Evolutionary conservation across 1,139 yeast genomes (phyloP).

Genomic region (Debaryomycetaceae sp.): DNA sequence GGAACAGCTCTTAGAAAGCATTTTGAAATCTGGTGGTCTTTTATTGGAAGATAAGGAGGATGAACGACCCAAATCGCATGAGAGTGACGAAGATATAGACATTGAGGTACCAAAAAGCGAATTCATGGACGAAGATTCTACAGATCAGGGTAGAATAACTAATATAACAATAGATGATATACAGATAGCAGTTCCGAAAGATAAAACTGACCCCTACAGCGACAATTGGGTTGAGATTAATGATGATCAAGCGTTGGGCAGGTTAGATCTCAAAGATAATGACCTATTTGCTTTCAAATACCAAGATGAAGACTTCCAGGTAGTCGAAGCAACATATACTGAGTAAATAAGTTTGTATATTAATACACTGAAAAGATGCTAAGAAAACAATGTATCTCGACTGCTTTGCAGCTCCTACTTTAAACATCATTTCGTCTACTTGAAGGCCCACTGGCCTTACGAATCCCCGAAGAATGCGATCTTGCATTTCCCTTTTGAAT

Average conservation of each 20-base stretch:
- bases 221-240: conserved; percentile 38
- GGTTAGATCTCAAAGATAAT: conserved; percentile 32
- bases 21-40: conserved; percentile 50
- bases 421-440: conserved; percentile 1
- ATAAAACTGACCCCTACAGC: conserved; percentile 34
- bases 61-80: conserved; percentile 14
- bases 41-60: conserved; percentile 15
- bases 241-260: conserved; percentile 21
- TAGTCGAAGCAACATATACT: conserved; percentile 42
- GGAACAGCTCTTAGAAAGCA: conserved; percentile 28
- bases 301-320: conserved; percentile 33
- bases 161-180: conserved; percentile 18
- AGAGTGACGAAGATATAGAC: conserved; percentile 24
- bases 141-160: conserved; percentile 5
- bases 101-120: conserved; percentile 28
- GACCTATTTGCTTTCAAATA: conserved; percentile 41
- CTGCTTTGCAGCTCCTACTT: background rate
- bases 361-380: background rate
- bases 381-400: background rate
- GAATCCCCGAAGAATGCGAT: conserved; percentile 36
- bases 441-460: conserved; percentile 31
- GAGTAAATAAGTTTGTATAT: conserved; percentile 16
- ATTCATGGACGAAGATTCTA: conserved; percentile 17
- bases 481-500: conserved; percentile 13
- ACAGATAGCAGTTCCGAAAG: conserved; percentile 41